Base-by-base conservation (phyloP, 2,329 filamentous ascomycete species). In the Colletotrichum cuscutae region DNA sequence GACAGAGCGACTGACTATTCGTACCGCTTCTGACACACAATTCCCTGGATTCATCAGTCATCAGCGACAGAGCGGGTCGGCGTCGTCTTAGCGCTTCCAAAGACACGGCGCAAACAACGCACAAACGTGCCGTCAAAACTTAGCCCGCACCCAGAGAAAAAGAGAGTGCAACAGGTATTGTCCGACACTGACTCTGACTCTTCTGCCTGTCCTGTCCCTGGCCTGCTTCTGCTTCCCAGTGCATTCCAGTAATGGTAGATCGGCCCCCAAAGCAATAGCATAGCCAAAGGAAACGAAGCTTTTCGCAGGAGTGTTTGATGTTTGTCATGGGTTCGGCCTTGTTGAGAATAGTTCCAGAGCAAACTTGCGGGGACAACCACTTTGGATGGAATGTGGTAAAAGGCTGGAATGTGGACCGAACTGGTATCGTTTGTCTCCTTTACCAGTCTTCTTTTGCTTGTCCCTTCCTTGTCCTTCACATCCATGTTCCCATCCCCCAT, bases 241-340 rank as follows among this genome's bases (percentile, higher is more conserved):
- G 26, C 42, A 62, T 62, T 62, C 60, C 60, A 61, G 22, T n/a
- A 24, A 5, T 12, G 5, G 15, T 7, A 49, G 19, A 49, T 49
- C 30, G 22, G 35, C 37, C 37, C 26, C 24, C 37, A 28, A 52
- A 30, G 61, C 46, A 35, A 53, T 28, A 35, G 61, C 49, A 54
- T 26, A 28, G 49, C 49, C 12, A 30, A 49, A 46, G 22, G 28
- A 46, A 56, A 64, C 42, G 53, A 72, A 72, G 60, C 66, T 64
- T 70, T 70, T 72, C 15, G 46, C 54, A 49, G 22, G 22, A 26
- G 52, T 65, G 66, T 72, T 72, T 72, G 65, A 70, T 49, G 46
- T 70, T 60, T 64, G 54, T 60, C 66, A 72, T 64, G 54, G 65
- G 28, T 59, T 35, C 52, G 26, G 52, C 35, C 28, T 30, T 32